Base-by-base conservation (phyloP, 768 basidiomycete species). In the Boletus subcaerulescens region DNA sequence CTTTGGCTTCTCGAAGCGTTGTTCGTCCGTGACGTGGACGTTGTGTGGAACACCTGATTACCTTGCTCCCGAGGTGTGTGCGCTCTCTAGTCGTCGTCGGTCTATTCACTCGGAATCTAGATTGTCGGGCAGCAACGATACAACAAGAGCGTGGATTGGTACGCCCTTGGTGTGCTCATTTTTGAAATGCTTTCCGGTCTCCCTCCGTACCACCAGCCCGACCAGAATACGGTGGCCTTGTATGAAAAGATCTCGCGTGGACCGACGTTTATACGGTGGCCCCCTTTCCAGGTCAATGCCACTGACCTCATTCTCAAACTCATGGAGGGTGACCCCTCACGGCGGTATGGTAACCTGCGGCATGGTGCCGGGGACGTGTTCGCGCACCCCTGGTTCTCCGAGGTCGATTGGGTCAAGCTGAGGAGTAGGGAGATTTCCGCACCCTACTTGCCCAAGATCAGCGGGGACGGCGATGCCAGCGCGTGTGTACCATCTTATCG, bases 141-240 rank as follows among this genome's bases (percentile, higher is more conserved):
- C 69, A 96, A 95, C 68, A 96, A 97, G 71, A 89, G 87, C 53
- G 96, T 98, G 3, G 97, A 99, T 67, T 99, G 95, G 95, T 99
- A 98, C 74, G 96, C 97, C 1, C 82, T 98, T 48, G 97, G 97
- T 48, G 92, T 99, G 51, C 85, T 99, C 57, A 89, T 95, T 52
- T 99, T 90, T 69, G 97, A 99, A 73, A 98, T 98, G 95, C 81
- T 99, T 42, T 93, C 91, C 0, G 97, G 97, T 9, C 86, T 89
- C 26, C 93, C 95, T 26, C 97, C 97, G 0, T 98, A 93, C 76
- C 95, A 97, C 73, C 88, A 91, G 69, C 76, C 81, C 24, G 91
- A 93, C 66, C 83, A 77, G 45, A 91, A 93, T 65, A 95, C 91
- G 20, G 83, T 95, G 63, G 76, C 83, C 42, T 80, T 98, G 40